Evolutionary conservation across 129 eudicot genomes (phyloP).

Genomic region (Flaveria bidentis): DNA sequence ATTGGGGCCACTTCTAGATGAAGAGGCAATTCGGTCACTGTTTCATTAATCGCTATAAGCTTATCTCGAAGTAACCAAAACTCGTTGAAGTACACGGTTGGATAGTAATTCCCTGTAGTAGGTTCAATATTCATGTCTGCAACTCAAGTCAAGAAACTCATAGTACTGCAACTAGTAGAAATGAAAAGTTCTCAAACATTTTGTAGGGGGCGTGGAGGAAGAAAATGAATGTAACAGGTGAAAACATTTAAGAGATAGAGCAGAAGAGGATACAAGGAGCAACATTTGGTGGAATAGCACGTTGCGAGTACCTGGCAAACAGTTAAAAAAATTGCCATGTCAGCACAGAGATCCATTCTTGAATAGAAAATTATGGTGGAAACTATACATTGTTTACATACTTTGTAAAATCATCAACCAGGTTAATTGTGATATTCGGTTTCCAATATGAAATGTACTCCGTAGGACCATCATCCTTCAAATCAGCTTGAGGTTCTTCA

Average conservation of each 20-base stretch:
- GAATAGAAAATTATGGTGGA: background rate
- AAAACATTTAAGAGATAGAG: background rate
- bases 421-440: conserved; percentile 87
- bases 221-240: background rate
- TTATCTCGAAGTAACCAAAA: conserved; percentile 96
- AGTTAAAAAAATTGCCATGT: conserved; percentile 13
- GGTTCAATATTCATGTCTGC: conserved; percentile 85
- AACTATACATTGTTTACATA: conserved; percentile 22
- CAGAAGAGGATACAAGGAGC: conserved; percentile 82
- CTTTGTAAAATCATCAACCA: conserved; percentile 95
- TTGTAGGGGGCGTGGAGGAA: too few species aligned
- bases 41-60: conserved; percentile 71
- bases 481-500: conserved; percentile 57
- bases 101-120: conserved; percentile 77
- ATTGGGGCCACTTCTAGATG: conserved; percentile 91
- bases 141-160: conserved; percentile 51
- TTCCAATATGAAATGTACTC: conserved; percentile 95
- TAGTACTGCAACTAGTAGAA: background rate
- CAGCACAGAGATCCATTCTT: conserved; percentile 8
- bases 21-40: conserved; percentile 73
- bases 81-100: conserved; percentile 83
- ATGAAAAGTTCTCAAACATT: background rate
- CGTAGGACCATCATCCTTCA: conserved; percentile 65
- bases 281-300: conserved; percentile 80
- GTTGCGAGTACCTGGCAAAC: conserved; percentile 61